Evolutionary conservation across 139 green algal genomes (phyloP).

Genomic region (Pleodorina starrii): DNA sequence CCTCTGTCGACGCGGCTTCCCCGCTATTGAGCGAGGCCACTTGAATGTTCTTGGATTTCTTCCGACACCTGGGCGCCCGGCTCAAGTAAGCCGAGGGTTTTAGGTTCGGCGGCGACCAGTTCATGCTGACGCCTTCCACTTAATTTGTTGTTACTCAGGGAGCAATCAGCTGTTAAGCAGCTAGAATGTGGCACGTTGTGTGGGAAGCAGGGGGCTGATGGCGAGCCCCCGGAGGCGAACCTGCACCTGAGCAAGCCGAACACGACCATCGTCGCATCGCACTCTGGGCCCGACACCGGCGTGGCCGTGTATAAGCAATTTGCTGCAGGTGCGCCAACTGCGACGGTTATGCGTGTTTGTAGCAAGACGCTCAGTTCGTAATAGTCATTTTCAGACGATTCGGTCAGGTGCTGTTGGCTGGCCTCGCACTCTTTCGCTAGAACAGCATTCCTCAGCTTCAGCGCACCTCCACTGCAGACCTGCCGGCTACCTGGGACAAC

Average conservation of each 20-base stretch:
- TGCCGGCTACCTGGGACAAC: slow-evolving; percentile 37
- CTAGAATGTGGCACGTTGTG: slow-evolving; percentile 16
- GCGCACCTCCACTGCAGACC: not conserved
- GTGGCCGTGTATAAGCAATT: slow-evolving; percentile 40
- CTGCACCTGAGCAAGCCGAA: slow-evolving; percentile 25
- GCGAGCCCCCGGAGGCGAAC: slow-evolving; percentile 13
- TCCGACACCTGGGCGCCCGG: slow-evolving; percentile 14
- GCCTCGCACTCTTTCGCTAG: no score
- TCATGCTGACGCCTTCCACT: not conserved
- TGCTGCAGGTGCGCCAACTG: not conserved
- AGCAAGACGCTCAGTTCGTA: no score
- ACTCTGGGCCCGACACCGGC: slow-evolving; percentile 31
- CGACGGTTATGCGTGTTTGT: not conserved
- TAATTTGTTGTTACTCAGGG: slow-evolving; percentile 10
- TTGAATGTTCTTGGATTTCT: slow-evolving; percentile 15
- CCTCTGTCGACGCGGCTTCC: slow-evolving; percentile 1
- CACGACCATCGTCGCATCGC: slow-evolving; percentile 19
- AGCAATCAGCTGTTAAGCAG: slow-evolving; percentile 14
- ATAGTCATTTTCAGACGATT: no score
- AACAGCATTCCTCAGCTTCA: no score
- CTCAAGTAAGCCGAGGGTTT: slow-evolving; percentile 23
- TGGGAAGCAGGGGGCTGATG: slow-evolving; percentile 43
- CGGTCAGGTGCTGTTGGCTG: no score
- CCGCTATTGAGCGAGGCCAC: not conserved
- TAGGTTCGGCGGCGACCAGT: not conserved